Percentiles rank a stretch among this genome's conserved stretches.
These are phyloP conservation scores for Starmerella asiatica DNA, from an alignment of 805 yeast species.

Conservation along the genomic window DNA sequence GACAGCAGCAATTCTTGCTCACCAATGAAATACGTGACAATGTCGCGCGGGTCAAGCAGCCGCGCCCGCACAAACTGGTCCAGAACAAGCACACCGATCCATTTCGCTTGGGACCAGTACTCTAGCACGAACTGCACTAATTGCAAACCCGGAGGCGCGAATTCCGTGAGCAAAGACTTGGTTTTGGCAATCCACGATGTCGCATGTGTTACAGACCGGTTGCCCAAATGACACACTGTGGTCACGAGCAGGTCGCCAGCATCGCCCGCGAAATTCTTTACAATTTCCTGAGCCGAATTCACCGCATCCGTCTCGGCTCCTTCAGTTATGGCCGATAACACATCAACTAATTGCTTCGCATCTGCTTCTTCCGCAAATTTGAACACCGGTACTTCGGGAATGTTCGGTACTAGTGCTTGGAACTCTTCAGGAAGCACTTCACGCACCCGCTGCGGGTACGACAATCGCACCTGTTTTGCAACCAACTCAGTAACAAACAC, in stretches of 20 bases:
- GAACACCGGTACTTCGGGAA: slow-evolving; percentile 29
- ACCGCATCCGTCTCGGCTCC: slow-evolving; percentile 23
- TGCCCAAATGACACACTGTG: slow-evolving; percentile 67
- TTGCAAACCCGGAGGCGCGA: slow-evolving; percentile 25
- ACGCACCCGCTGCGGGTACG: slow-evolving; percentile 58
- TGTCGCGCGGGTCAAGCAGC: slow-evolving; percentile 32
- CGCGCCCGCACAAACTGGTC: slow-evolving; percentile 38
- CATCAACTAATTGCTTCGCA: slow-evolving; percentile 23
- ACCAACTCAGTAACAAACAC: slow-evolving; percentile 66
- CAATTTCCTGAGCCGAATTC: slow-evolving; percentile 21
- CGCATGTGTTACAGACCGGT: slow-evolving; percentile 72
- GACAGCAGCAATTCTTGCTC: slow-evolving; percentile 20
- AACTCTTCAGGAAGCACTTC: slow-evolving; percentile 52
- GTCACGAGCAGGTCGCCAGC: slow-evolving; percentile 46
- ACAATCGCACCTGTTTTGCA: slow-evolving; percentile 67
- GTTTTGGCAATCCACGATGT: slow-evolving; percentile 40
- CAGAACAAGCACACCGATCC: slow-evolving; percentile 48
- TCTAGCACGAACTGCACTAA: slow-evolving; percentile 44
- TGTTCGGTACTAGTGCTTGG: slow-evolving; percentile 32
- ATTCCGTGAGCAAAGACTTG: slow-evolving; percentile 27
- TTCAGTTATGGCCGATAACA: slow-evolving; percentile 24
- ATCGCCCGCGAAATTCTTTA: slow-evolving; percentile 21
- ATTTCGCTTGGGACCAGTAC: slow-evolving; percentile 54
- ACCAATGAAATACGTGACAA: slow-evolving; percentile 34
- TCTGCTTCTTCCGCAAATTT: slow-evolving; percentile 29